Conservation (phyloP, 805 yeast species). For the Starmerella roubikii region DNA sequence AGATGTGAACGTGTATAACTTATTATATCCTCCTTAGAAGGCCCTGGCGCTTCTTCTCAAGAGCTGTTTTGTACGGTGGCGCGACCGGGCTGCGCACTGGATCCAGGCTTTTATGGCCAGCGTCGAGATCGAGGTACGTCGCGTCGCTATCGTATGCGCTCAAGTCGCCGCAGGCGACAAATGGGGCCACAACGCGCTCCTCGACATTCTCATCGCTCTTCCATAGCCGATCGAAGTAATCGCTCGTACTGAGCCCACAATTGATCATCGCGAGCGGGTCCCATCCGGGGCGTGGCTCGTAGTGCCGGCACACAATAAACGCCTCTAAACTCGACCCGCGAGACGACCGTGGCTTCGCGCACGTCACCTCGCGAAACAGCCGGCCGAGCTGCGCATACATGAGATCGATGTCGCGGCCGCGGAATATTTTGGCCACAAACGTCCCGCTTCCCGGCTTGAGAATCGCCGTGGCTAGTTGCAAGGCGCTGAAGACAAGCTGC, state of each 20-base stretch:
- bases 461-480: constrained; percentile 81
- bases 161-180: constrained; percentile 89
- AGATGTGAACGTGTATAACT: neutral
- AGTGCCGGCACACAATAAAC: constrained; percentile 82
- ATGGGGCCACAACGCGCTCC: constrained; percentile 72
- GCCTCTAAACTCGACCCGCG: constrained; percentile 91
- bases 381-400: constrained; percentile 84
- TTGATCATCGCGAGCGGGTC: constrained; percentile 34
- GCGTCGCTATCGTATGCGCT: constrained; percentile 89
- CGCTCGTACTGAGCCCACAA: constrained; percentile 48
- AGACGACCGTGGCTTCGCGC: constrained; percentile 94
- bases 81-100: constrained; percentile 95
- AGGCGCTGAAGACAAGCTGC: constrained; percentile 78
- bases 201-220: constrained; percentile 34
- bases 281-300: constrained; percentile 76
- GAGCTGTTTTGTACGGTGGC: constrained; percentile 88
- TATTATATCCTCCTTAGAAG: constrained; percentile 4
- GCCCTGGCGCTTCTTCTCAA: constrained; percentile 75
- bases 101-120: constrained; percentile 41
- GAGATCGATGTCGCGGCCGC: constrained; percentile 91
- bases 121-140: constrained; percentile 49
- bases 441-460: constrained; percentile 81
- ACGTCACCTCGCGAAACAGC: constrained; percentile 71
- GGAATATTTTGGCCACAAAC: constrained; percentile 89
- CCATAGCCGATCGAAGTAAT: constrained; percentile 48